Conservation (phyloP, 2,329 filamentous ascomycete genomes). For the Raffaelea albimanens region DNA sequence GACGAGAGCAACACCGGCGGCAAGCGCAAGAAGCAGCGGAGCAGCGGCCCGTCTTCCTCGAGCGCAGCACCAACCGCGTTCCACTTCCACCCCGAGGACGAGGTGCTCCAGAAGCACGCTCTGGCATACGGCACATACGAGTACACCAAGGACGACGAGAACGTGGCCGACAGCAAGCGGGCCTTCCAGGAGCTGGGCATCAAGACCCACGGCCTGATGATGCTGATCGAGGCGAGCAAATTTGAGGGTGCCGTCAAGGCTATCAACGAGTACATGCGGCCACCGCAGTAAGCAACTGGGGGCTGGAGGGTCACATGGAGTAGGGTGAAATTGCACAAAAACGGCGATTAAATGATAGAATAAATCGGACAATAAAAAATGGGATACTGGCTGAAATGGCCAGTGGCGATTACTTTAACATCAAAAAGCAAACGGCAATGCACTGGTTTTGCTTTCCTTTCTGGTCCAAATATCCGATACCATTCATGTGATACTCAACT, state of each 20-base stretch:
- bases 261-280: slow-evolving; percentile 62
- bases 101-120: slow-evolving; percentile 72
- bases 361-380: no score
- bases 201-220: slow-evolving; percentile 72
- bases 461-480: no score
- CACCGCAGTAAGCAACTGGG: slow-evolving; percentile 26
- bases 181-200: slow-evolving; percentile 93
- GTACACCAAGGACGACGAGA: slow-evolving; percentile 74
- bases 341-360: no score
- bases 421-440: no score
- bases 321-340: no score
- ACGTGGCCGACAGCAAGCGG: slow-evolving; percentile 79
- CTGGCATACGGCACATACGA: slow-evolving; percentile 60
- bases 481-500: no score
- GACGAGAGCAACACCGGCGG: slow-evolving; percentile 43
- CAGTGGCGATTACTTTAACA: no score
- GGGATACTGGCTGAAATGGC: no score
- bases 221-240: slow-evolving; percentile 72
- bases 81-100: slow-evolving; percentile 95
- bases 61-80: slow-evolving; percentile 53
- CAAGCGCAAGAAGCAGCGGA: slow-evolving; percentile 49
- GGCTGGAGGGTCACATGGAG: no score
- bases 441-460: no score
- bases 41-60: slow-evolving; percentile 14
- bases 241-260: slow-evolving; percentile 69